Evolutionary conservation across 2,329 filamentous ascomycete genomes (phyloP).

Genomic region (Fusarium acutatum): DNA sequence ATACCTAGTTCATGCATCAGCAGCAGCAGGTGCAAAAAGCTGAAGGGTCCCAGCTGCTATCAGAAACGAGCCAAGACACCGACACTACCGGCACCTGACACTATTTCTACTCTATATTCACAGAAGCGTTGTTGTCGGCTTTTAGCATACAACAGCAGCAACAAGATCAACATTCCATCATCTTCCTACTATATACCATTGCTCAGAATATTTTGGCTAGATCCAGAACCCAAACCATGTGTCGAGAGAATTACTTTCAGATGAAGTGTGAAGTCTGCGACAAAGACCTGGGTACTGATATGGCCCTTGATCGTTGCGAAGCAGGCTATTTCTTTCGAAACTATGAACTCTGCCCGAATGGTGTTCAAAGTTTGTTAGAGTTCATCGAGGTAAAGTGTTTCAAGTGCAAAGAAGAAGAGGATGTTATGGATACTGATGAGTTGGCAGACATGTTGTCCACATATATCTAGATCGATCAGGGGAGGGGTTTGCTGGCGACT

Average conservation of each 20-base stretch:
- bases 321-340: neutral
- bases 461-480: neutral
- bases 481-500: neutral
- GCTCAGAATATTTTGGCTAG: fast-evolving
- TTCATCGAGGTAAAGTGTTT: neutral
- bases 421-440: fast-evolving
- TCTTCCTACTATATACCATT: neutral
- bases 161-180: neutral
- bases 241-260: neutral
- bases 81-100: too few relatives aligned
- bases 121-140: fast-evolving
- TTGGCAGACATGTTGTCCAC: neutral
- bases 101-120: neutral
- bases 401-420: neutral
- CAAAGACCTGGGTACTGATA: neutral
- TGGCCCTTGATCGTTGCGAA: neutral
- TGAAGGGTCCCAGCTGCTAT: neutral
- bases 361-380: neutral
- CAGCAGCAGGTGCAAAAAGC: neutral
- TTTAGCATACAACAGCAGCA: neutral
- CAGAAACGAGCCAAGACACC: neutral
- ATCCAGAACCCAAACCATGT: neutral
- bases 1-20: neutral
- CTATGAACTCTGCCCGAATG: neutral
- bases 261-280: neutral